Base-by-base conservation (phyloP, 1,139 yeast species). In the Ashbya aceris region DNA sequence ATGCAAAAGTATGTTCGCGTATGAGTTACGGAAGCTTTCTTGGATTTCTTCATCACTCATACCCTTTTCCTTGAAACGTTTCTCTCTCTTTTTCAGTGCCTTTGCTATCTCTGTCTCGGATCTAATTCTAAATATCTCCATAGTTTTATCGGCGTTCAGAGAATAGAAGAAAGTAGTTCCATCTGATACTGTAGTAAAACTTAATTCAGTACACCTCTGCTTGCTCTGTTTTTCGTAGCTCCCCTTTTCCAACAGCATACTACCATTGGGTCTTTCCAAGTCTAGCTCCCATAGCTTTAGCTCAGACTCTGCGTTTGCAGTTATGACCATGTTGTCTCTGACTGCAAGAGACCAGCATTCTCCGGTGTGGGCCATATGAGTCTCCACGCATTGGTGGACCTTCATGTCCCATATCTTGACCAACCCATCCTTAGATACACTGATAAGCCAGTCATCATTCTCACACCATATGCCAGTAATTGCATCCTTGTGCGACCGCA, bases 401-500 rank as follows among this genome's bases (percentile, higher is more conserved):
- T 79, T 81, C 50, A 91, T 66, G 58, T 91, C 97, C 99, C 99
- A 91, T 35, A 91, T 65, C 60, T 91, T 91, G 51, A 91, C 71
- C 43, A 87, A 68, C 1, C 98, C 97, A 60, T 91, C 98, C 58
- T 87, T 89, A 6, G 95, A 77, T 1, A 81, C 77, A 51, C 87
- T 78, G 33, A 87, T 54, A 28, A 91, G 66, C 72, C 83, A 84
- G 48, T 81, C 82, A 45, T 80, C 87, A 56, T 74, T 58, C 9
- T 71, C 72, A 46, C 59, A 54, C 65, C 78, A 83, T 6, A 70
- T 47, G 0, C 94, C 94, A 1, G 96, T 87, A 50, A 91, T 82
- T 54, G 80, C 85, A 51, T 87, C 93, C 59, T 84, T 81, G 61
- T 93, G 98, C 5, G 96, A 89, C 60, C 86, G 77, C 45, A 91